These are phyloP conservation scores for Naganishia vishniacii DNA, from an alignment of 768 basidiomycete species.

Conservation along the genomic window DNA sequence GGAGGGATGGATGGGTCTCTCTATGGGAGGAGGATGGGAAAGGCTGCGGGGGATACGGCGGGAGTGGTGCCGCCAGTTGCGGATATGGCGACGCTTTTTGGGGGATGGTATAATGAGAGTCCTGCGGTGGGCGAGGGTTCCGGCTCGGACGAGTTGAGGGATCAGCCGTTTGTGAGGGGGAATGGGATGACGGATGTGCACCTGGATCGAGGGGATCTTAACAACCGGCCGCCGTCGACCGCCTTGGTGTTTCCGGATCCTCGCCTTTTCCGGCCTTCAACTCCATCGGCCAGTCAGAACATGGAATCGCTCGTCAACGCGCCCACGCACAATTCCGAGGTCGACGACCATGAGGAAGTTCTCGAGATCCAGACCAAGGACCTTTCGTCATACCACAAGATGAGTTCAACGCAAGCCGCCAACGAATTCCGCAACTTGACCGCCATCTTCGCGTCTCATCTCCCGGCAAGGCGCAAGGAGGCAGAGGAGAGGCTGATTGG, in stretches of 20 bases:
- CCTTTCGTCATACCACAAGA: conserved; percentile 6
- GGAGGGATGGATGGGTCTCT: background rate
- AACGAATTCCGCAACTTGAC: conserved; percentile 7
- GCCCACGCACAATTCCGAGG: background rate
- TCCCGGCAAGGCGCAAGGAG: background rate
- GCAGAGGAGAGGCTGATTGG: background rate
- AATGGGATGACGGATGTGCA: no score
- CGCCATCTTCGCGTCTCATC: background rate
- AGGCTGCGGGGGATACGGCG: background rate
- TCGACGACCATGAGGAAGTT: background rate
- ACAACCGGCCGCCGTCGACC: no score
- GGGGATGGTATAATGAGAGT: background rate
- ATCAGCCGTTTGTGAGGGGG: no score
- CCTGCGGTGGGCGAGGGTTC: background rate
- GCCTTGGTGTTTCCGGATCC: no score
- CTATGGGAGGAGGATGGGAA: background rate
- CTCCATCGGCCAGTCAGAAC: no score
- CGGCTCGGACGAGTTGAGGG: background rate
- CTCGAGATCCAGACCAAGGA: conserved; percentile 14
- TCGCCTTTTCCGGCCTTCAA: no score
- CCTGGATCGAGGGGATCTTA: no score
- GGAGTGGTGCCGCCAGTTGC: background rate
- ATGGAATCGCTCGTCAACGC: background rate
- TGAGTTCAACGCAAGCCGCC: background rate
- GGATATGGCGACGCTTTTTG: conserved; percentile 14